These are phyloP conservation scores for Vitis hybrid DNA, from an alignment of 177 flowering plant species.

Conservation along the genomic window DNA sequence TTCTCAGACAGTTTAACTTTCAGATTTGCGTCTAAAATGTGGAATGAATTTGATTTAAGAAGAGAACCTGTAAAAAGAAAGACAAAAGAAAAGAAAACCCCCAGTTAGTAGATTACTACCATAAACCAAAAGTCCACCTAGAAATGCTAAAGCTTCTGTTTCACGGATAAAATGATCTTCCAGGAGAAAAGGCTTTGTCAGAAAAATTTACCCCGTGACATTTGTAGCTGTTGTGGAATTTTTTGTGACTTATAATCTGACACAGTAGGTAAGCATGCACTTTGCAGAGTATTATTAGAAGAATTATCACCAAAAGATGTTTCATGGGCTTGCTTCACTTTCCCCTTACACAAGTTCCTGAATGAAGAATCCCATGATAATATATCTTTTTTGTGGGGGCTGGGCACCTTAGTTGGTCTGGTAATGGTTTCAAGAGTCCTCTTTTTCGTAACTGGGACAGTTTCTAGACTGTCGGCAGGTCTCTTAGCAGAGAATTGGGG, in stretches of 20 bases:
- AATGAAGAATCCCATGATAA: not conserved
- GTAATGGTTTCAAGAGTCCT: not conserved
- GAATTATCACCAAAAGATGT: not conserved
- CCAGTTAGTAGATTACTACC: not conserved
- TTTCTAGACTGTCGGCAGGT: not conserved
- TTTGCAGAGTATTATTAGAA: not conserved
- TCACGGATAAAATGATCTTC: not conserved
- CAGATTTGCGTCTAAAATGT: not conserved
- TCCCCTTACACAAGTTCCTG: not conserved
- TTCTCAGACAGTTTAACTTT: not conserved
- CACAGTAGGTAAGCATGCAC: not conserved
- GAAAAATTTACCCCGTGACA: not conserved
- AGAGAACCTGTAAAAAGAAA: slow-evolving; percentile 15
- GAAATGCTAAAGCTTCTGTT: not conserved
- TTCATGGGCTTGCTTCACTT: not conserved
- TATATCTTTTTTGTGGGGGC: not conserved
- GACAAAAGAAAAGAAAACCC: not conserved
- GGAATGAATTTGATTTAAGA: slow-evolving; percentile 14
- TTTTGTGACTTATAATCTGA: slow-evolving; percentile 3
- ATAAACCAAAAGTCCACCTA: not conserved
- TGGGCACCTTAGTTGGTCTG: not conserved
- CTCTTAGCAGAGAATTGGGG: not conserved
- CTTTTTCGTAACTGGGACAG: not conserved
- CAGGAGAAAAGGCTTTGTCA: not conserved
- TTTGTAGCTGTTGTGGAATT: not conserved